Evolutionary conservation across 1,284 basidiomycete genomes (phyloP).

Genomic region (Trichosporon faecale): DNA sequence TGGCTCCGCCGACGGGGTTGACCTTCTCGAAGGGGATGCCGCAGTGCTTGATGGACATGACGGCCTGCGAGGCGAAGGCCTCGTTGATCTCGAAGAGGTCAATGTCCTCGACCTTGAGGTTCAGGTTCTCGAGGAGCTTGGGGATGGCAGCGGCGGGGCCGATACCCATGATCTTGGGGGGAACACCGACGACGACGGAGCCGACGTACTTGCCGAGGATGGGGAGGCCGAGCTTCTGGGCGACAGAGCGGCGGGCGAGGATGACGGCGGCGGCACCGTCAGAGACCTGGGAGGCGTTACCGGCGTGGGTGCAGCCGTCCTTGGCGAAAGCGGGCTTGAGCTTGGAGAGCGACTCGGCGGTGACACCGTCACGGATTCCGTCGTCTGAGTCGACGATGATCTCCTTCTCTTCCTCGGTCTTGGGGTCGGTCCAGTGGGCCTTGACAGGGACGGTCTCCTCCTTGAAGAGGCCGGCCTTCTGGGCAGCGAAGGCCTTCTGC

Average conservation of each 20-base stretch:
- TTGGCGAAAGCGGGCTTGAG: conserved; percentile 90
- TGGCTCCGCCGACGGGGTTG: conserved; percentile 85
- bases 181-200: conserved; percentile 76
- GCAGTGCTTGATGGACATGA: no score
- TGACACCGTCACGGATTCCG: conserved; percentile 88
- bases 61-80: conserved; percentile 82
- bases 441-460: conserved; percentile 85
- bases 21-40: conserved; percentile 73
- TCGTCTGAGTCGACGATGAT: conserved; percentile 87
- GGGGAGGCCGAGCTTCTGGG: conserved; percentile 83
- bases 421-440: no score
- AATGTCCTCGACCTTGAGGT: conserved; percentile 70
- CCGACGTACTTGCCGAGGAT: conserved; percentile 89
- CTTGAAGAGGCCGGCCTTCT: conserved; percentile 85
- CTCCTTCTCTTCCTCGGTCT: no score
- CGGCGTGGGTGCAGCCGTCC: conserved; percentile 86
- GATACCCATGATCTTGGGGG: conserved; percentile 83
- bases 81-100: conserved; percentile 92
- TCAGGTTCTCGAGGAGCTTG: conserved; percentile 69
- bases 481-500: conserved; percentile 79
- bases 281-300: conserved; percentile 91
- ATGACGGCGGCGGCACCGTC: conserved; percentile 96
- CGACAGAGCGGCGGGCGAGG: conserved; percentile 78
- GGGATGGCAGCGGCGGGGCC: conserved; percentile 91
- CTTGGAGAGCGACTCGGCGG: conserved; percentile 77